Percentiles rank a stretch among this genome's conserved stretches.
Evolutionary conservation across 805 yeast genomes (phyloP).

Genomic region (Vanderwaltozyma verrucispora): DNA sequence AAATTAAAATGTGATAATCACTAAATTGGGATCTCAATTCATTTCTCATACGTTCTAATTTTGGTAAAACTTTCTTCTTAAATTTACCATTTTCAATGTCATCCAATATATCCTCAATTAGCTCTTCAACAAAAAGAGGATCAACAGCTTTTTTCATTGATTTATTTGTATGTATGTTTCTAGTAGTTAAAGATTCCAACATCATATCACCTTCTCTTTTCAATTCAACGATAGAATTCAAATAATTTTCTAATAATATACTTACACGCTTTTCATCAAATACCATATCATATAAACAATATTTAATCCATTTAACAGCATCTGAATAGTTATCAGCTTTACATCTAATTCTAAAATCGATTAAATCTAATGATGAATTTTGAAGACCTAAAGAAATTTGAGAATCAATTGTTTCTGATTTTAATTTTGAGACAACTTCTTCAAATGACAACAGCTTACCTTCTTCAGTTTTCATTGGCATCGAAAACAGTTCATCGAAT

Average conservation of each 20-base stretch:
- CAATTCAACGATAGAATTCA: constrained; percentile 30
- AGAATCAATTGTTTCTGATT: constrained; percentile 60
- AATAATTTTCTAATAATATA: constrained; percentile 37
- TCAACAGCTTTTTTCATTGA: constrained; percentile 62
- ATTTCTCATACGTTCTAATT: constrained; percentile 37
- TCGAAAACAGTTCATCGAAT: constrained; percentile 54
- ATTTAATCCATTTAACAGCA: constrained; percentile 70
- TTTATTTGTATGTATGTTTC: constrained; percentile 42
- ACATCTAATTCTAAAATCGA: constrained; percentile 52
- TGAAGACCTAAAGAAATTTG: constrained; percentile 47
- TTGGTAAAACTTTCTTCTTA: constrained; percentile 24
- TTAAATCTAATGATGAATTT: constrained; percentile 53
- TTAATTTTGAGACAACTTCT: constrained; percentile 61
- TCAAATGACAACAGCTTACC: constrained; percentile 57
- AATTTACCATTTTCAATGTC: constrained; percentile 47
- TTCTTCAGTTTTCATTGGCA: constrained; percentile 57
- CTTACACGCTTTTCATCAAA: constrained; percentile 67
- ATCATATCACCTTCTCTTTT: constrained; percentile 39
- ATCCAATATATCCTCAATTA: constrained; percentile 38
- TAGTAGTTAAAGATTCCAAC: constrained; percentile 51
- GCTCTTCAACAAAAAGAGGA: constrained; percentile 49
- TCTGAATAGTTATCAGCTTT: constrained; percentile 49
- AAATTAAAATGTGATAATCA: constrained; percentile 56
- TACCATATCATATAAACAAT: constrained; percentile 51
- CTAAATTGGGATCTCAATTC: constrained; percentile 39